Base-by-base conservation (phyloP, 2,329 filamentous ascomycete genomes). In the Basipetospora chlamydospora region DNA sequence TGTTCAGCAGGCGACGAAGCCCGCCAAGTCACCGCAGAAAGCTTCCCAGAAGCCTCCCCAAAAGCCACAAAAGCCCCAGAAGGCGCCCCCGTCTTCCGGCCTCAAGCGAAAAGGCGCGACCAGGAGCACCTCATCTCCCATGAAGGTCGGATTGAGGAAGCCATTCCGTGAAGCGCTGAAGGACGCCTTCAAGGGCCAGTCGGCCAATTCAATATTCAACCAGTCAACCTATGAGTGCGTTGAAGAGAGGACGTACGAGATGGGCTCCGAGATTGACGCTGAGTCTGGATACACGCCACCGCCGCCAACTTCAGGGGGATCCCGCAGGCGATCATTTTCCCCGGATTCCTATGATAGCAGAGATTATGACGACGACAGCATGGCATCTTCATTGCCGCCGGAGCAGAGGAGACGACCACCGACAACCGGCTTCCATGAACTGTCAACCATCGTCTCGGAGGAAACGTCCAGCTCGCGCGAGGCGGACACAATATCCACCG, bases 121-220 rank as follows among this genome's bases (percentile, higher is more conserved):
- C 21, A 64, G 70, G 43, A 60, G 49, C 40, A 47, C 58, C 2
- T 56, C 67, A 1, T 64, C 69, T 5, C 64, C 70, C 1, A 37
- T 61, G 6, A 76, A 68, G 47, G 43, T 59, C 0, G 52, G 47
- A 2, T 47, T 48, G 10, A 74, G 67, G 47, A 61, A 60, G 25
- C 67, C 66, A 1, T 60, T 78, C 37, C 63, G 73, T 16, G 73
- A 75, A 28, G 64, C 66, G 31, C 53, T 79, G 7, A 70, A 68
- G 37, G 72, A 74, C 41, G 74, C 73, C 3, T 78, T 79, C 46
- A 65, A 66, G 26, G 74, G 74, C 21, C 72, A 78, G 48, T 77
- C 73, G 2, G 61, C 53, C 3, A 59, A 59, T 8, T 58, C 65
- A 40, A 55, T 57, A 15, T 54, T 63, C 5, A 58, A 59, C 11